Evolutionary conservation across 2,329 filamentous ascomycete species (phyloP), one percentile per base, ranked within the genome.

Genomic region (Lecanoromycetidae sp.): DNA sequence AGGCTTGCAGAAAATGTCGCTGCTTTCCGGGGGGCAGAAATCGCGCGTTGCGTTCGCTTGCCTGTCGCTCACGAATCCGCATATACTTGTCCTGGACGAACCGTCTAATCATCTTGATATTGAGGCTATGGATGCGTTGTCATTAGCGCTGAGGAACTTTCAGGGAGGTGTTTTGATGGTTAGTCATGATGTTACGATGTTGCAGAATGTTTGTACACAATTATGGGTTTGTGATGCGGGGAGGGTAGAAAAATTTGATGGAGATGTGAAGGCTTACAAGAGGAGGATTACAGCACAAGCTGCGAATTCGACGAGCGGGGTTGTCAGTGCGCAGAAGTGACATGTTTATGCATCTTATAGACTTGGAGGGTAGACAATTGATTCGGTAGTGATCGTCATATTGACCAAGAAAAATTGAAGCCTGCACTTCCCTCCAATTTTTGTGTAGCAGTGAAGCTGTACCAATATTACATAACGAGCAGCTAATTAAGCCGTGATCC

Each of bases 61-160:
- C 62, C 68, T 98, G 52, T 90, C 87, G 0, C 71, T 98, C 55
- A 86, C 81, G 40, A 94, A 96, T 66, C 91, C 91, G 15, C 91
- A 98, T 62, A 96, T 98, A 56, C 75, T 98, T 38, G 90, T 98
- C 52, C 84, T 98, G 42, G 91, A 98, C 75, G 91, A 98, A 67
- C 91, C 91, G 63, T 94, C 87, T 54, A 98, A 98, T 71, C 91
- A 98, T 66, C 72, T 98, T 58, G 91, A 98, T 77, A 96, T 98
- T 57, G 91, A 98, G 66, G 91, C 91, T 54, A 95, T 98, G 91
- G 91, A 98, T 64, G 90, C 91, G 9, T 72, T 98, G 44, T 82
- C 86, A 4, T 79, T 82, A 25, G 91, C 91, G 13, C 71, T 98
- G 57, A 76, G 79, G 57, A 77, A 81, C 54, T 98, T 96, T 69